These are phyloP conservation scores for Pilobolus umbonatus DNA, from an alignment of 192 early-diverging fungal genomes.

Conservation along the genomic window DNA sequence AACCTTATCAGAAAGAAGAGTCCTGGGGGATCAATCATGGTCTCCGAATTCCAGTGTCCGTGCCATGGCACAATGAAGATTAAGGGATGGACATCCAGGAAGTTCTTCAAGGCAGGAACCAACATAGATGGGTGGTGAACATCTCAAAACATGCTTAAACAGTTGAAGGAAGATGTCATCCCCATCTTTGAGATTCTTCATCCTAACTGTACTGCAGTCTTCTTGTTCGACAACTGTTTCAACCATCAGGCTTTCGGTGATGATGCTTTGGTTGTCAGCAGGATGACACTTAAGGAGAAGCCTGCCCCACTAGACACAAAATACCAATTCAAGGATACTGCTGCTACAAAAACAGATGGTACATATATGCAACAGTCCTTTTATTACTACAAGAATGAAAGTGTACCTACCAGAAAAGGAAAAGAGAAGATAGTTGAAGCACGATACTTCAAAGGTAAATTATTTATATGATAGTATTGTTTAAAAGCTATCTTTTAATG, in stretches of 20 bases:
- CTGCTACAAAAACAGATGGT: background rate
- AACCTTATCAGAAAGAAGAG: no score
- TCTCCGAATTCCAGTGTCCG: background rate
- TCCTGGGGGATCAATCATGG: background rate
- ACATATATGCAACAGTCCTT: background rate
- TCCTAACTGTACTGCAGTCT: slow-evolving; percentile 12
- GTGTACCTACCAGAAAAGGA: background rate
- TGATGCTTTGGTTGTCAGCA: slow-evolving; percentile 24
- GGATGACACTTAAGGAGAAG: slow-evolving; percentile 22
- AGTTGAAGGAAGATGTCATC: slow-evolving; percentile 3
- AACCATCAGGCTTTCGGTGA: slow-evolving; percentile 22
- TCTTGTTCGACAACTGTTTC: slow-evolving; percentile 28
- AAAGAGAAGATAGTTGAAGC: background rate
- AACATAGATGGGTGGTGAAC: background rate
- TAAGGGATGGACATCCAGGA: background rate
- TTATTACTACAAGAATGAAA: background rate
- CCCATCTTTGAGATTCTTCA: slow-evolving; percentile 17
- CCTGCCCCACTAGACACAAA: background rate
- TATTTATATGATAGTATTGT: background rate
- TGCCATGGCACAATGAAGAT: background rate
- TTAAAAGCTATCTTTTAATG: background rate
- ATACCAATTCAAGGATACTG: slow-evolving; percentile 5
- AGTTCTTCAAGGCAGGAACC: background rate
- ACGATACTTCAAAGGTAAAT: background rate
- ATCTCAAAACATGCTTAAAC: background rate